Conservation (phyloP, 257 asterid species). For the Nicotiana paniculata region DNA sequence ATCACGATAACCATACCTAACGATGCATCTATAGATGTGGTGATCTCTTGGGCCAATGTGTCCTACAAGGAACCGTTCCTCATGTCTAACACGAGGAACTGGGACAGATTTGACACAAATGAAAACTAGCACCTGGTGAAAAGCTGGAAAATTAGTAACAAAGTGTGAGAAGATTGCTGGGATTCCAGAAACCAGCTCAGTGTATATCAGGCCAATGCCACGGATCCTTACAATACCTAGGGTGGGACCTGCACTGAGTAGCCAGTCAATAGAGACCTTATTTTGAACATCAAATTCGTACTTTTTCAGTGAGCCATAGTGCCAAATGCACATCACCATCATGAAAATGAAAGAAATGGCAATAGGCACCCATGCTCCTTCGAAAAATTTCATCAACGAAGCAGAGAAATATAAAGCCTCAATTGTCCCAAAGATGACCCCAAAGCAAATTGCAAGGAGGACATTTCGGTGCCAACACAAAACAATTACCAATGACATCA, state of each 20-base stretch:
- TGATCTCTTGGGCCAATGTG: slow-evolving; percentile 69
- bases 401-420: slow-evolving; percentile 75
- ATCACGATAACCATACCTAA: slow-evolving; percentile 80
- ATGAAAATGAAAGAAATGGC: slow-evolving; percentile 58
- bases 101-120: slow-evolving; percentile 79
- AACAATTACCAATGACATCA: slow-evolving; percentile 85
- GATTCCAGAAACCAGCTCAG: slow-evolving; percentile 80
- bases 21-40: slow-evolving; percentile 75
- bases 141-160: slow-evolving; percentile 86
- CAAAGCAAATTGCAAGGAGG: slow-evolving; percentile 50
- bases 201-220: slow-evolving; percentile 85
- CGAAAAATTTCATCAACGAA: slow-evolving; percentile 65
- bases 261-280: slow-evolving; percentile 86
- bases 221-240: slow-evolving; percentile 76
- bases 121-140: slow-evolving; percentile 83
- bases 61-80: slow-evolving; percentile 75
- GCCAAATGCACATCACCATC: slow-evolving; percentile 75
- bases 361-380: slow-evolving; percentile 91
- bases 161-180: slow-evolving; percentile 89
- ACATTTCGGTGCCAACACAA: slow-evolving; percentile 66
- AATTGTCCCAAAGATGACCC: slow-evolving; percentile 66
- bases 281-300: slow-evolving; percentile 77
- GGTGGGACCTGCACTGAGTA: slow-evolving; percentile 64
- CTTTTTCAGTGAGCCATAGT: slow-evolving; percentile 66
- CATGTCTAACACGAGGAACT: slow-evolving; percentile 59